Base-by-base conservation (phyloP, 495 filamentous ascomycete genomes). In the Hyaloscypha bicolor region DNA sequence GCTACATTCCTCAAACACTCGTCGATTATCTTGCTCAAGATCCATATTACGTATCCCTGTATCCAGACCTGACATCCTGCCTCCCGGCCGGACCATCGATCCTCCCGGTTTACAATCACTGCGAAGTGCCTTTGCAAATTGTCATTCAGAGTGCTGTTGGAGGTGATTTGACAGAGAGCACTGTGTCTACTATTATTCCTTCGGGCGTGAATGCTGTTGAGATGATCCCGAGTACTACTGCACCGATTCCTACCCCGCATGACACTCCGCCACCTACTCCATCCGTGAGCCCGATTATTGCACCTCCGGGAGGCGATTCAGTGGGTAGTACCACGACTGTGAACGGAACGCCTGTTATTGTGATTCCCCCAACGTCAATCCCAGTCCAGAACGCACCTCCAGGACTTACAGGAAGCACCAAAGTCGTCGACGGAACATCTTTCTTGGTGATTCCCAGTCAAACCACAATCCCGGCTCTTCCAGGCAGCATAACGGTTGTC, bases 51-150 rank as follows among this genome's bases (percentile, higher is more conserved):
- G 25, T 39, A 14, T 14, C 37, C 3, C 63, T 69, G 48, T 68
- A 59, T 57, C 53, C 70, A 22, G 70, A 64, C 4, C 16, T 72
- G 33, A 37, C 22, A 5, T 14, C 53, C 25, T 72, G 67, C 45
- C 22, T 69, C n/a, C 63, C 67, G 3, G 70, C 29, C n/a, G 70
- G 70, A 16, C 70, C 70, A 9, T 64, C 67, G 3, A 65, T 72
- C 45, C 2, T 66, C n/a, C 42, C 42, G 16, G 16, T 19, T 12
- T 4, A 16, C 11, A 19, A 1, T 4, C 0, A 6, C 11, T 48
- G 42, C 42, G 11, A 14, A 14, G 4, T 11, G 4, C 42, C 42
- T 4, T 14, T 11, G 11, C 8, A 14, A 16, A 48, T 48, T 19
- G 16, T 48, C 9, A 48, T 48, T 12, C 4, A 16, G 11, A 14